Conservation (phyloP, 2,329 filamentous ascomycete genomes). For the Neoarthrinium moseri region DNA sequence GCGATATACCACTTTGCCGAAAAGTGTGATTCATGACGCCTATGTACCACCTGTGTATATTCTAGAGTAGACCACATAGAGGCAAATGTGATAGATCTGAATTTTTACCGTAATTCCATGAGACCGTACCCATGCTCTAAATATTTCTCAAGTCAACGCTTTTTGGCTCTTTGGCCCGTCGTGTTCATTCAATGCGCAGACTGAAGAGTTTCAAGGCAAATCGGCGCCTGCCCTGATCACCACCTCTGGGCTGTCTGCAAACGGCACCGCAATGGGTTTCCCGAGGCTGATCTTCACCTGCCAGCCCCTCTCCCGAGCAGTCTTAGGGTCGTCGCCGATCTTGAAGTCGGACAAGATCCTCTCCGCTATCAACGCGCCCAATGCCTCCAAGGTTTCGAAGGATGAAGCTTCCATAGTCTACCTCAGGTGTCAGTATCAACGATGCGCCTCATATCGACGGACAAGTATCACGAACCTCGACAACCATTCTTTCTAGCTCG, state of each 20-base stretch:
- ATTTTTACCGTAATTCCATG: too few species aligned
- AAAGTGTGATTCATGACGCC: conserved; percentile 27
- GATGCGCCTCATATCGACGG: too few species aligned
- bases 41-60: background rate
- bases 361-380: conserved; percentile 48
- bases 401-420: conserved; percentile 55
- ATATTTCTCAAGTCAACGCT: too few species aligned
- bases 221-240: conserved; percentile 47
- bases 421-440: background rate
- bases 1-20: conserved; percentile 66
- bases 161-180: too few species aligned
- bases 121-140: too few species aligned
- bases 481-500: conserved; percentile 57
- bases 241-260: conserved; percentile 69
- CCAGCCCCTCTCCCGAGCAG: conserved; percentile 42
- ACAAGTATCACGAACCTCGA: conserved; percentile 49
- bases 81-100: too few species aligned
- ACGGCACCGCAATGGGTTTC: conserved; percentile 72
- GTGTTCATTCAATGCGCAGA: too few species aligned
- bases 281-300: conserved; percentile 61
- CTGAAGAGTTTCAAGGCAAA: conserved; percentile 17
- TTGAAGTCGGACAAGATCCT: conserved; percentile 44
- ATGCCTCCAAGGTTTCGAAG: conserved; percentile 63
- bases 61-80: background rate
- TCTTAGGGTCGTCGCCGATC: conserved; percentile 23